Conservation (phyloP, 163 green algal species). For the Scenedesmus sp. region DNA sequence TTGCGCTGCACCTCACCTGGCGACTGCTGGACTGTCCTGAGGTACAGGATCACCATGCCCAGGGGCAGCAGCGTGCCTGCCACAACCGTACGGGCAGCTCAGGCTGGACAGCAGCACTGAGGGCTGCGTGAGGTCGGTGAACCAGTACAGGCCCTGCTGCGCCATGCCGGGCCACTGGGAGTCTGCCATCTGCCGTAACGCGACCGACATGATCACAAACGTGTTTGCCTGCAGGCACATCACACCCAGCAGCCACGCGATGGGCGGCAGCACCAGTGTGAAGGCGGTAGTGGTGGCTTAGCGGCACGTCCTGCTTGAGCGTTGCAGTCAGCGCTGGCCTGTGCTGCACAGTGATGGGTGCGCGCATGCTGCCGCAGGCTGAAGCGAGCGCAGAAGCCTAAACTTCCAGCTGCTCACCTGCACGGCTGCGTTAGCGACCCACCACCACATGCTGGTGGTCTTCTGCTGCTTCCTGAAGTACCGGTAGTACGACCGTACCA, state of each 20-base stretch:
- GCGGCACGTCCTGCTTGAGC: no score
- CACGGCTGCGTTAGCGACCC: constrained; percentile 20
- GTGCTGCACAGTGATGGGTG: background rate
- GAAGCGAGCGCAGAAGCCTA: no score
- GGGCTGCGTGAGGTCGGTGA: constrained; percentile 78
- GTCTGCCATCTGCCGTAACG: constrained; percentile 52
- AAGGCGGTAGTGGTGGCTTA: background rate
- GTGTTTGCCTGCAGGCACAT: constrained; percentile 34
- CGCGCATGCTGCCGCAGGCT: background rate
- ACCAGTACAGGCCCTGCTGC: constrained; percentile 76
- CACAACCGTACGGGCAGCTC: constrained; percentile 5
- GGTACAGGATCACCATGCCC: constrained; percentile 16
- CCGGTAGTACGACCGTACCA: constrained; percentile 41
- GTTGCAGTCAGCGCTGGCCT: no score
- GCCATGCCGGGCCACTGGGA: constrained; percentile 76
- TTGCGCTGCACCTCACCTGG: constrained; percentile 2
- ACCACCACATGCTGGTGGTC: constrained; percentile 54
- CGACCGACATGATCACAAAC: constrained; percentile 47
- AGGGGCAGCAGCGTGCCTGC: constrained; percentile 41
- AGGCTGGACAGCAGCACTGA: constrained; percentile 4
- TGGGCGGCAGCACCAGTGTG: background rate
- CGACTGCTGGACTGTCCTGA: background rate
- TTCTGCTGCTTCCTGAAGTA: constrained; percentile 52
- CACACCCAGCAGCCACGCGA: background rate
- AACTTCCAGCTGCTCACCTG: constrained; percentile 35